Percentiles rank a stretch among this genome's conserved stretches.
Evolutionary conservation across 202 grass and related monocot species (phyloP).

Genomic region (Dendrocalamus latiflorus): DNA sequence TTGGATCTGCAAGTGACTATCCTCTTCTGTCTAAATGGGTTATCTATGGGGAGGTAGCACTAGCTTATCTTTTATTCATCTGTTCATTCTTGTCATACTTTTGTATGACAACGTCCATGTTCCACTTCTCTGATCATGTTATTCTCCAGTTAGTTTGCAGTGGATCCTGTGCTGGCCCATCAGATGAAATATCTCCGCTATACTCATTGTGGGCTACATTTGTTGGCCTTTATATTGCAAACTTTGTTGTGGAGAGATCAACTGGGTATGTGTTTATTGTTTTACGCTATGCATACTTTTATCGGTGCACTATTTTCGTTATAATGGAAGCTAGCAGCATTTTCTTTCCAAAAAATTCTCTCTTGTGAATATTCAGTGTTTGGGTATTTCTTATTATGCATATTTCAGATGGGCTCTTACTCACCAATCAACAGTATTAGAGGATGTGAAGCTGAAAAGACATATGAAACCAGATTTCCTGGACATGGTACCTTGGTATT

Average conservation of each 20-base stretch:
- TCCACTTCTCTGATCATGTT: conserved; percentile 43
- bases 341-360: not conserved
- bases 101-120: not conserved
- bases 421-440: conserved; percentile 52
- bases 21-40: conserved; percentile 95
- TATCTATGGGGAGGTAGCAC: conserved; percentile 83
- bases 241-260: conserved; percentile 91
- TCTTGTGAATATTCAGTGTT: not conserved
- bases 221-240: conserved; percentile 84
- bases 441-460: conserved; percentile 75
- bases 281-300: conserved; percentile 3
- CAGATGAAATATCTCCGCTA: conserved; percentile 92
- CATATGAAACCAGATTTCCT: conserved; percentile 96
- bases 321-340: not conserved
- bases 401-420: conserved; percentile 85
- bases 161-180: conserved; percentile 74
- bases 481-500: conserved; percentile 99
- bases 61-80: conserved; percentile 17
- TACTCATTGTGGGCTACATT: conserved; percentile 99
- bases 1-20: conserved; percentile 88
- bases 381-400: conserved; percentile 1
- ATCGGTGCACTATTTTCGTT: not conserved
- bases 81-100: not conserved
- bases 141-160: conserved; percentile 83
- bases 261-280: conserved; percentile 63